A percentile compares a stretch with the other conserved stretches of the same genome.
Evolutionary conservation across 148 eudicot species (phyloP).

Genomic region (Rhododendron simsii): DNA sequence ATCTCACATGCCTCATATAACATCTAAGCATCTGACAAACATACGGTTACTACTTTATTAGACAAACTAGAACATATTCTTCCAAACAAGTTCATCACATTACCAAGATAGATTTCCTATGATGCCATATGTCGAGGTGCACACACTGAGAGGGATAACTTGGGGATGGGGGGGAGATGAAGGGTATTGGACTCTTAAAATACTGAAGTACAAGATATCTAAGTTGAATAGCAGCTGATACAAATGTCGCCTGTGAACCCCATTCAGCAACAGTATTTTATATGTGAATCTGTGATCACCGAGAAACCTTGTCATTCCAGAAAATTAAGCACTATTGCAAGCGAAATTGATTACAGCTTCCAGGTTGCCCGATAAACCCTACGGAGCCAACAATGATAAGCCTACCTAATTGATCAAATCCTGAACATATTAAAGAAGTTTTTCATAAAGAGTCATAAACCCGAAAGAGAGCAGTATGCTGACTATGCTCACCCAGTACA

Average conservation of each 20-base stretch:
- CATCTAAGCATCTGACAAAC: constrained; percentile 1
- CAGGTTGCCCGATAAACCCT: neutral
- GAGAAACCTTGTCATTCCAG: neutral
- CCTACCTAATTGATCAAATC: neutral
- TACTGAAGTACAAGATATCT: neutral
- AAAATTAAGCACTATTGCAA: neutral
- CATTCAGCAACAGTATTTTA: neutral
- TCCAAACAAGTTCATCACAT: neutral
- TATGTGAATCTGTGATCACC: neutral
- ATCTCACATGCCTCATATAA: constrained; percentile 2
- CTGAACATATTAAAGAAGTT: neutral
- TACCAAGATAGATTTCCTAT: neutral
- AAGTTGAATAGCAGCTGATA: neutral
- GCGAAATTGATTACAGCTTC: neutral
- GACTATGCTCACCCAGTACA: neutral
- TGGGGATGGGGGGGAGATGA: neutral
- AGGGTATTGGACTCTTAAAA: neutral
- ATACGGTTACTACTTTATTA: neutral
- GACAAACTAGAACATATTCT: neutral
- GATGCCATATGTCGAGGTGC: neutral
- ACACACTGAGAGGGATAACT: neutral
- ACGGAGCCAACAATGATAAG: neutral
- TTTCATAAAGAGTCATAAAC: neutral
- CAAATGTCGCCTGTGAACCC: neutral
- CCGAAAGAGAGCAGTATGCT: neutral